Conservation (phyloP, 352 stramenopile species). For the Phytopythium vexans region DNA sequence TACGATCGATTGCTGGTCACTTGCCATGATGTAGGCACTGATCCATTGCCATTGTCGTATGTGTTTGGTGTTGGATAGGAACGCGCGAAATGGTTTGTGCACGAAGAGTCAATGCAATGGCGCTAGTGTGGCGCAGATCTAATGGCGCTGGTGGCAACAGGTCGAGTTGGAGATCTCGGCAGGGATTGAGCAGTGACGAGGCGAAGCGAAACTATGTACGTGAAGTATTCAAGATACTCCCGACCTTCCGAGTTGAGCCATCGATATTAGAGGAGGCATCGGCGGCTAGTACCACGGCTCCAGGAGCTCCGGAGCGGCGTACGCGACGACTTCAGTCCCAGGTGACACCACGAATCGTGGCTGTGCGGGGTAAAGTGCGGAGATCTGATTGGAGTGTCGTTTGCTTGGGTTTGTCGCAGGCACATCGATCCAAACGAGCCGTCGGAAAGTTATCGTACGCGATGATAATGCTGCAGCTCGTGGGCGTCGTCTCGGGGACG, state of each 20-base stretch:
- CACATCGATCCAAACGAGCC: background rate
- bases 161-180: conserved; percentile 46
- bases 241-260: conserved; percentile 31
- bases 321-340: background rate
- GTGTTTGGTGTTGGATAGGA: conserved; percentile 20
- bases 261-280: background rate
- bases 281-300: no score
- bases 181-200: conserved; percentile 26
- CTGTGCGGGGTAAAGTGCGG: background rate
- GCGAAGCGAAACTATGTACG: conserved; percentile 55
- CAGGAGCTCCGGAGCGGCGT: background rate
- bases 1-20: conserved; percentile 9
- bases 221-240: conserved; percentile 44
- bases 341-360: background rate
- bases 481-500: background rate
- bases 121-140: background rate
- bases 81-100: conserved; percentile 55
- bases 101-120: background rate
- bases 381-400: background rate
- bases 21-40: background rate
- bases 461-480: conserved; percentile 13
- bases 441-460: conserved; percentile 8
- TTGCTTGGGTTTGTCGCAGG: background rate
- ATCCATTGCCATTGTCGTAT: background rate
- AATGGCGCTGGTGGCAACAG: conserved; percentile 16